Percentiles rank a stretch among this genome's conserved stretches.
These are phyloP conservation scores for Cryptosporidium felis DNA, from an alignment of 169 alveolate species.

Conservation along the genomic window DNA sequence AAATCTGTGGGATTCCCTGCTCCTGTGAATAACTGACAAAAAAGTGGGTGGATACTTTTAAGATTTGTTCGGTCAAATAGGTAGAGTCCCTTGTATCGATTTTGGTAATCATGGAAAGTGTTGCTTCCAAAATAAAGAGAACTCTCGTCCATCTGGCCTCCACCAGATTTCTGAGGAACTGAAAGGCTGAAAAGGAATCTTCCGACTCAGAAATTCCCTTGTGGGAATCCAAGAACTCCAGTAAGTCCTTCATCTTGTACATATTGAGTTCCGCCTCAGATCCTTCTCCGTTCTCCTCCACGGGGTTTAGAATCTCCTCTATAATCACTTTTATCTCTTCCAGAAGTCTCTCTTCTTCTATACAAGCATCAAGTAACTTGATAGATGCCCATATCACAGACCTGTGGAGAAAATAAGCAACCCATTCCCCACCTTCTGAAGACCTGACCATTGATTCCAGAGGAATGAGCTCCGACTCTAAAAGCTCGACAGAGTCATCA, in stretches of 20 bases:
- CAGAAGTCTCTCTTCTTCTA: neutral
- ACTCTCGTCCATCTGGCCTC: conserved; percentile 53
- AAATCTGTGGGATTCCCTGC: conserved; percentile 33
- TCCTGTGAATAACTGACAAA: conserved; percentile 6
- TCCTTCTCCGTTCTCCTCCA: neutral
- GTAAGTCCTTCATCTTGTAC: conserved; percentile 2
- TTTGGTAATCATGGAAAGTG: neutral
- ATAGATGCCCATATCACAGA: conserved; percentile 37
- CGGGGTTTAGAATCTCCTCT: conserved; percentile 18
- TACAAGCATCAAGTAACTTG: neutral
- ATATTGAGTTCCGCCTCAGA: neutral
- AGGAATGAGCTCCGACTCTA: conserved; percentile 53
- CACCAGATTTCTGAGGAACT: neutral
- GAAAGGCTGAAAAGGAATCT: neutral
- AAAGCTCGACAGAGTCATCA: conserved; percentile 39
- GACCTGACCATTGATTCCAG: conserved; percentile 39
- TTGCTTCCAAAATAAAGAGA: conserved; percentile 16
- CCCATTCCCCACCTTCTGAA: conserved; percentile 66
- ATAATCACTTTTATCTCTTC: neutral
- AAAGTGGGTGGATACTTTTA: conserved; percentile 21
- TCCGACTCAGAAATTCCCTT: neutral
- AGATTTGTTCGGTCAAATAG: conserved; percentile 5
- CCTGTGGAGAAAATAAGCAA: conserved; percentile 51
- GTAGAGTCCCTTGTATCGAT: neutral
- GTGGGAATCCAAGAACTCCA: neutral